Evolutionary conservation across 208 protist species (phyloP).

Genomic region (Leishmania gerbilli): DNA sequence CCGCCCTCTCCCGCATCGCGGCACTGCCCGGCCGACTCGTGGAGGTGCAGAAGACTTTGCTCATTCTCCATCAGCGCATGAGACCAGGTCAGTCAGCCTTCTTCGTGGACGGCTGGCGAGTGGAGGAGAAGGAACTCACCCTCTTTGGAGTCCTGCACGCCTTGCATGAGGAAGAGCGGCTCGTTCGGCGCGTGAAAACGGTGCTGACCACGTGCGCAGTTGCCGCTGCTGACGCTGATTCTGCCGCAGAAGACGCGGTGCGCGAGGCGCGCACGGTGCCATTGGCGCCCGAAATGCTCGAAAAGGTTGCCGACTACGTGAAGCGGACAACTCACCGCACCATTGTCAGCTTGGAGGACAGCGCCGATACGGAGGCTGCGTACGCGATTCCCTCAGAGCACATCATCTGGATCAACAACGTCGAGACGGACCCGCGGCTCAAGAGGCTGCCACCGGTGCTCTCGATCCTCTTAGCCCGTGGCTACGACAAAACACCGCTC

Average conservation of each 20-base stretch:
- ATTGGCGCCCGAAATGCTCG: conserved; percentile 1
- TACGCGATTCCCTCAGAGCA: conserved; percentile 20
- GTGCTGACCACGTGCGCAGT: conserved; percentile 7
- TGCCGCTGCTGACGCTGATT: neutral
- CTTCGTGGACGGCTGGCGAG: conserved; percentile 53
- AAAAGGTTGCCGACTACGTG: conserved; percentile 15
- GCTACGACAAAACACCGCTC: conserved; percentile 11
- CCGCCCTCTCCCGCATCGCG: conserved; percentile 40
- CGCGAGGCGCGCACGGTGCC: neutral
- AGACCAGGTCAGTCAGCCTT: conserved; percentile 26
- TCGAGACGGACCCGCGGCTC: conserved; percentile 34
- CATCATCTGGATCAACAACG: conserved; percentile 39
- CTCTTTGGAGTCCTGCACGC: conserved; percentile 58
- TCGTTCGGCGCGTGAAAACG: conserved; percentile 13
- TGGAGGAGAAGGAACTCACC: conserved; percentile 34
- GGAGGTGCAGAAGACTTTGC: conserved; percentile 24
- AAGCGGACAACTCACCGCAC: conserved; percentile 10
- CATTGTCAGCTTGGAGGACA: neutral
- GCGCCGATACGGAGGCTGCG: neutral
- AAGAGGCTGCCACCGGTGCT: conserved; percentile 20
- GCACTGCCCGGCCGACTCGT: conserved; percentile 14
- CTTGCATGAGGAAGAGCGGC: conserved; percentile 38
- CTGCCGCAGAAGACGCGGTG: neutral
- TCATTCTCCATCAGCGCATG: conserved; percentile 15
- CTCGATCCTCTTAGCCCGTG: conserved; percentile 6